A percentile compares a stretch with the other conserved stretches of the same genome.
Evolutionary conservation across 2,329 filamentous ascomycete genomes (phyloP).

Genomic region (Alternaria ventricosa): DNA sequence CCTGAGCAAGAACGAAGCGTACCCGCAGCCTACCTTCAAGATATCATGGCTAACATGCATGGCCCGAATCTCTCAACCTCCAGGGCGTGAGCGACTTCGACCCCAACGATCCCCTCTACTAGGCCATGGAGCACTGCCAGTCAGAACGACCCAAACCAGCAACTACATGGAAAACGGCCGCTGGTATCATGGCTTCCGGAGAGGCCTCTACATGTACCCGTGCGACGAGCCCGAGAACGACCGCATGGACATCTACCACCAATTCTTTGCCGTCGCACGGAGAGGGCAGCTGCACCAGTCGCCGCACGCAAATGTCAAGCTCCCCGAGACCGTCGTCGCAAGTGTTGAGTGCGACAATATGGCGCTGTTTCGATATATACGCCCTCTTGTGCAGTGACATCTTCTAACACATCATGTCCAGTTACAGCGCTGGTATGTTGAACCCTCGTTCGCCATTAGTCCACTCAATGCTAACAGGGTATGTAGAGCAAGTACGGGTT

Average conservation of each 20-base stretch:
- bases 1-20: slow-evolving; percentile 30
- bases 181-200: slow-evolving; percentile 71
- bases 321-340: background rate
- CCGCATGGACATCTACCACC: slow-evolving; percentile 82
- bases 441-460: no score
- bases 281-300: slow-evolving; percentile 56
- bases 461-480: no score
- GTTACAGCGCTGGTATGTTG: no score
- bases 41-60: slow-evolving; percentile 36
- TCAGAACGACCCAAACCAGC: slow-evolving; percentile 49
- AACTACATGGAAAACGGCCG: slow-evolving; percentile 70
- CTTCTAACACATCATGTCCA: no score
- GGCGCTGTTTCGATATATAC: background rate
- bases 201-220: slow-evolving; percentile 76
- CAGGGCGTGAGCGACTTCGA: slow-evolving; percentile 82
- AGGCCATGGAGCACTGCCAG: slow-evolving; percentile 71
- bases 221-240: slow-evolving; percentile 80
- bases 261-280: slow-evolving; percentile 73
- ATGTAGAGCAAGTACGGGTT: no score
- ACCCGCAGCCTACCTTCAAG: slow-evolving; percentile 44
- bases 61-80: slow-evolving; percentile 77
- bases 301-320: slow-evolving; percentile 27
- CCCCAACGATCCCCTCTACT: slow-evolving; percentile 79
- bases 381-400: background rate
- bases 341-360: background rate